These are phyloP conservation scores for Leccinum boreale DNA, from an alignment of 768 basidiomycete genomes.

Conservation along the genomic window DNA sequence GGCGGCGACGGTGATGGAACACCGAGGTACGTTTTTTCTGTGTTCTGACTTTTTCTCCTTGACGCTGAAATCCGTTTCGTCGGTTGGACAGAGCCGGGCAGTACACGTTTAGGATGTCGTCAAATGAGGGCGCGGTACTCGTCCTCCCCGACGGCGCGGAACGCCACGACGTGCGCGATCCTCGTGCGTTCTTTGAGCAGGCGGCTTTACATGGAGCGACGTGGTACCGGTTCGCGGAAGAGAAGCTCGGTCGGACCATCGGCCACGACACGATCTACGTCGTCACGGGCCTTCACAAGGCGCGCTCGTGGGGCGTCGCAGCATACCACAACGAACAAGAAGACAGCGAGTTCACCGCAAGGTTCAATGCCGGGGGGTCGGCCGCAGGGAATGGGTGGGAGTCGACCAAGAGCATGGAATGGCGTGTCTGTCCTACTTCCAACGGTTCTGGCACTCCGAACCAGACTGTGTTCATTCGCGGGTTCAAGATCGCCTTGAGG, in stretches of 20 bases:
- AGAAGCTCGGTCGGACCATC: constrained; percentile 24
- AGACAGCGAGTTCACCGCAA: constrained; percentile 3
- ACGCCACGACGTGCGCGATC: constrained; percentile 25
- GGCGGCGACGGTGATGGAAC: background rate
- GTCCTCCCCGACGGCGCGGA: constrained; percentile 34
- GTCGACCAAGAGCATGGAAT: constrained; percentile 16
- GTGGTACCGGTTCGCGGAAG: constrained; percentile 33
- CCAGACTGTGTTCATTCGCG: constrained; percentile 31
- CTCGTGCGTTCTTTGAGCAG: constrained; percentile 23
- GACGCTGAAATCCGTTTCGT: background rate
- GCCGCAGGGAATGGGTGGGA: constrained; percentile 18
- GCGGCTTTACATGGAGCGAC: constrained; percentile 23
- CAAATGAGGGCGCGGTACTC: constrained; percentile 31
- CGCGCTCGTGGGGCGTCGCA: constrained; percentile 31
- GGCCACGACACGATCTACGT: constrained; percentile 33
- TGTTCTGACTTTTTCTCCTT: background rate
- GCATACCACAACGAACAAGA: constrained; percentile 13
- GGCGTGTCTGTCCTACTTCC: constrained; percentile 14
- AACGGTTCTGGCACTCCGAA: constrained; percentile 13
- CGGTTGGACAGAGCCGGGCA: constrained; percentile 2
- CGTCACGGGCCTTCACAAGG: constrained; percentile 27
- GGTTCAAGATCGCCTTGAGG: constrained; percentile 30
- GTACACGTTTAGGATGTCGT: constrained; percentile 17
- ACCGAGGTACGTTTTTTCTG: background rate
- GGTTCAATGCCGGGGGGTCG: constrained; percentile 13